These are phyloP conservation scores for Syzygium grande DNA, from an alignment of 345 rosid genomes.

Conservation along the genomic window DNA sequence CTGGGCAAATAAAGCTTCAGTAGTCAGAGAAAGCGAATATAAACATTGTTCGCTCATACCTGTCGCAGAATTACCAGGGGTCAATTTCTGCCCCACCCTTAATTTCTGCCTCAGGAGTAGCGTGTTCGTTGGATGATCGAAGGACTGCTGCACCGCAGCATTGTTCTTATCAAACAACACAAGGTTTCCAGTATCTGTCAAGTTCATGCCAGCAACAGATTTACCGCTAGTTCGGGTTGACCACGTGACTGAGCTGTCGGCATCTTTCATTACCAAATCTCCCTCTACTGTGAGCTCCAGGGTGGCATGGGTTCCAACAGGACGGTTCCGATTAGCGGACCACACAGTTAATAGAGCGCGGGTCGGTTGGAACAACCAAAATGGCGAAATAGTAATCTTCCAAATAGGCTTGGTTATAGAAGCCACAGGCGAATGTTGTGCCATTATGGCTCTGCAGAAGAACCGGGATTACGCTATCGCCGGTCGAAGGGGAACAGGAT, in stretches of 20 bases:
- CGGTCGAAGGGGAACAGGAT: neutral
- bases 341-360: neutral
- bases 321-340: conserved; percentile 13
- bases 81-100: conserved; percentile 8
- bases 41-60: neutral
- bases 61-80: neutral
- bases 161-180: conserved; percentile 2
- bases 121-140: conserved; percentile 10
- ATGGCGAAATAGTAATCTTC: neutral
- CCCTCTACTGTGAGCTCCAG: conserved; percentile 1
- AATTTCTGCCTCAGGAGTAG: conserved; percentile 11
- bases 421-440: neutral
- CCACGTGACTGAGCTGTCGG: conserved; percentile 4
- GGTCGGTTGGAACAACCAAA: neutral
- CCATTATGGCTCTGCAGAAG: neutral
- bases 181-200: conserved; percentile 6
- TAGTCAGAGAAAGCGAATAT: conserved; percentile 2
- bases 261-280: conserved; percentile 5
- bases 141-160: conserved; percentile 9
- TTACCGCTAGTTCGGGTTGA: neutral
- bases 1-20: conserved; percentile 3
- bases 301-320: neutral
- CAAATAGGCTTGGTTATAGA: neutral
- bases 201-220: conserved; percentile 3
- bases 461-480: neutral